Percentiles rank a stretch among this genome's conserved stretches.
Evolutionary conservation across 2,329 filamentous ascomycete species (phyloP).

Genomic region (Setomelanomma holmii): DNA sequence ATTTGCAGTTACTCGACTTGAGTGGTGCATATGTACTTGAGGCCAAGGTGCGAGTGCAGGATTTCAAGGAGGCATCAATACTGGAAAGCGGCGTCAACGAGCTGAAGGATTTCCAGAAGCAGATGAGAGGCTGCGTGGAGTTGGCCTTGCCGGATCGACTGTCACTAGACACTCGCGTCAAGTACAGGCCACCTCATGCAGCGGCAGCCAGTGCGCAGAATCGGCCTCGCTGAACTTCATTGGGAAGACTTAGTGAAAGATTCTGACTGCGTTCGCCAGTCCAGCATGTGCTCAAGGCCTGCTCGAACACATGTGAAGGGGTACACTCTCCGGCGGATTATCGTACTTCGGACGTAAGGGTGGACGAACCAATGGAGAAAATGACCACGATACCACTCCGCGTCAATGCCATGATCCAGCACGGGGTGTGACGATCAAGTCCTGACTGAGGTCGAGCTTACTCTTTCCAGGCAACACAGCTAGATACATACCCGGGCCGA

Average conservation of each 20-base stretch:
- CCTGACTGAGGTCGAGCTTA: too few relatives aligned
- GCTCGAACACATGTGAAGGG: too few relatives aligned
- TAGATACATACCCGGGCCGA: too few relatives aligned
- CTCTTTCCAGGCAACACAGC: too few relatives aligned
- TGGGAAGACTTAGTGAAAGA: too few relatives aligned
- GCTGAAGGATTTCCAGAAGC: conserved; percentile 61
- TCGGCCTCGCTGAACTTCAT: conserved; percentile 33
- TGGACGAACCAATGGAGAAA: neutral
- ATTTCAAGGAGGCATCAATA: conserved; percentile 61
- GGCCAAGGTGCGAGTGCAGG: conserved; percentile 63
- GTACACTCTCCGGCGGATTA: neutral
- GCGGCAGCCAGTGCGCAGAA: conserved; percentile 12
- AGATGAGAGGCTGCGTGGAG: conserved; percentile 64
- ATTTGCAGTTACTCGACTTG: conserved; percentile 60
- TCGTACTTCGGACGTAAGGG: neutral
- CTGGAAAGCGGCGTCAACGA: conserved; percentile 63
- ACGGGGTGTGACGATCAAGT: too few relatives aligned
- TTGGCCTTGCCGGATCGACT: conserved; percentile 65
- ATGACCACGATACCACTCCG: too few relatives aligned
- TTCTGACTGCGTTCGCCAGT: too few relatives aligned
- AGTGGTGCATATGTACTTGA: conserved; percentile 66
- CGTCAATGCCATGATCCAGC: too few relatives aligned
- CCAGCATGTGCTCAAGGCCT: too few relatives aligned
- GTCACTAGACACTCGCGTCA: conserved; percentile 66
- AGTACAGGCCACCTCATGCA: conserved; percentile 47